These are phyloP conservation scores for Aspergillus ruber DNA, from an alignment of 2,329 filamentous ascomycete genomes.

Conservation along the genomic window DNA sequence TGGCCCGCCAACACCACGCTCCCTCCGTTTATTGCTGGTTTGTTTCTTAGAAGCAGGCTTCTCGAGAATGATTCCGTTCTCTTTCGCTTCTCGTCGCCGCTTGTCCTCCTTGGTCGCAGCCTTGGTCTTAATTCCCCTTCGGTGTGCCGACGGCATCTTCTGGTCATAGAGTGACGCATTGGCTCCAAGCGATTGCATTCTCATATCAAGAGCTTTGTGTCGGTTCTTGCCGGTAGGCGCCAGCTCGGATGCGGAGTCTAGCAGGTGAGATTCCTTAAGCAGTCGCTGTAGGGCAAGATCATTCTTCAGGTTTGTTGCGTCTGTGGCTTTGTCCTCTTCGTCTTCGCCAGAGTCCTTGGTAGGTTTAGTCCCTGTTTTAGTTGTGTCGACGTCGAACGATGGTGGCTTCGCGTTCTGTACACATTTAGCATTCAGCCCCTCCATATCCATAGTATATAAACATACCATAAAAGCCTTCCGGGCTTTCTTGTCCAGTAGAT, in stretches of 20 bases:
- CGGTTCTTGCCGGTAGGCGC: conserved; percentile 64
- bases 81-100: conserved; percentile 70
- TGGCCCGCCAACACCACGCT: conserved; percentile 65
- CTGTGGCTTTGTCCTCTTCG: conserved; percentile 51
- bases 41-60: conserved; percentile 35
- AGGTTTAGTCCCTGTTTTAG: conserved; percentile 12
- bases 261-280: conserved; percentile 83
- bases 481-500: conserved; percentile 58
- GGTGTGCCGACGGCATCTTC: conserved; percentile 82
- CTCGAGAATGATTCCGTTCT: conserved; percentile 88
- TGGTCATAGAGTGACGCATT: conserved; percentile 67
- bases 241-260: conserved; percentile 53
- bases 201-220: conserved; percentile 75
- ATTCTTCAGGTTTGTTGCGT: conserved; percentile 69
- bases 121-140: conserved; percentile 75
- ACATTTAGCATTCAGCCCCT: not conserved
- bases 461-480: conserved; percentile 72
- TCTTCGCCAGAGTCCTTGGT: conserved; percentile 28
- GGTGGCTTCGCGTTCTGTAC: conserved; percentile 44
- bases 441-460: not conserved
- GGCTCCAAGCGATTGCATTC: conserved; percentile 74
- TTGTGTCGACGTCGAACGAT: conserved; percentile 22
- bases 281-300: conserved; percentile 88
- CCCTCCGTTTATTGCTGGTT: conserved; percentile 39
- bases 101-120: conserved; percentile 59